Base-by-base conservation (phyloP, 441 rosid species). In the Cnidoscolus chayamansa region DNA sequence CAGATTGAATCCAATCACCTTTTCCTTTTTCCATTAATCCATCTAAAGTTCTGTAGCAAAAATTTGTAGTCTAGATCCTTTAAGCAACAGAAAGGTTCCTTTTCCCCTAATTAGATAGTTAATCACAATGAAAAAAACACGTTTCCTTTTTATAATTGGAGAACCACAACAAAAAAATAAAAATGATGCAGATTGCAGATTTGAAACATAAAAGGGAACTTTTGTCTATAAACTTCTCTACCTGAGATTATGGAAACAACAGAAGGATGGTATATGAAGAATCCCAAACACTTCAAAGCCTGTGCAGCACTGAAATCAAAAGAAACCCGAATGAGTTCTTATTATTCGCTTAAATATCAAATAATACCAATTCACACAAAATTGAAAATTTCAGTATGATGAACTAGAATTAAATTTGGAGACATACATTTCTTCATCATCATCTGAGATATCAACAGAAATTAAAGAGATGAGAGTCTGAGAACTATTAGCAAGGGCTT, bases 231-330 rank as follows among this genome's bases (percentile, higher is more conserved):
- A 54, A 31, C 3, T 51, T 35, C 17, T 31, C 55, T 77, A 86
- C 88, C 88, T 31, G 81, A 68, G 65, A 88, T 48, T 15, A 72
- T 35, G 37, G 78, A 72, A 69, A 83, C 82, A 56, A 84, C 72
- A 25, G 80, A 68, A 6, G 88, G 85, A 76, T 86, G 89, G 59
- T 86, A 83, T 0, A 86, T 85, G 77, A 84, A 79, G 75, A 86
- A 85, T 10, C 92, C 87, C 76, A 83, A 67, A 49, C 90, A 88
- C 84, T 86, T 88, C 78, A 88, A 82, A 48, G 89, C 88, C 84
- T 71, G 86, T 19, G 83, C 82, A 59, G 90, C 86, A 17, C 90
- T 88, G 79, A 70, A 73, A 45, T 68, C 19, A 56, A 47, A 70
- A 76, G 8, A 7, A 74, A 72, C 1, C 43, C 19, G 4, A 10